Evolutionary conservation across 2,329 filamentous ascomycete genomes (phyloP).

Genomic region (Neonectria neomacrospora): DNA sequence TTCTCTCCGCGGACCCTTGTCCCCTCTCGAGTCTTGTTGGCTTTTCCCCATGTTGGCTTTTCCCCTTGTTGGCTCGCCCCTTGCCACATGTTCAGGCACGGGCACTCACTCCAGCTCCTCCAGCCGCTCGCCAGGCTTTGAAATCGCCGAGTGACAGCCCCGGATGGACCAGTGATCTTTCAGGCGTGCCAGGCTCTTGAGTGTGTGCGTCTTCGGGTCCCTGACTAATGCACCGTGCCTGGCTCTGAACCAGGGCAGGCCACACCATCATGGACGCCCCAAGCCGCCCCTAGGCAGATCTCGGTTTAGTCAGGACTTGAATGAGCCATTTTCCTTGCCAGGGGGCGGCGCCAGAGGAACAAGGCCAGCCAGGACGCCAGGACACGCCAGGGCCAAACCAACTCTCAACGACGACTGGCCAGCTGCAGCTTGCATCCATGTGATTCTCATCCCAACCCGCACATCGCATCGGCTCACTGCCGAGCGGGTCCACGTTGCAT

Average conservation of each 20-base stretch:
- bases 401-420: conserved; percentile 24
- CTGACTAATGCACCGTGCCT: conserved; percentile 46
- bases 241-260: conserved; percentile 16
- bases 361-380: conserved; percentile 10
- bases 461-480: conserved; percentile 36
- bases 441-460: conserved; percentile 29
- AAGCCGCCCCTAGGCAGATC: conserved; percentile 26
- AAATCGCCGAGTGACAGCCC: conserved; percentile 33
- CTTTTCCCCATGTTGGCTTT: conserved; percentile 25
- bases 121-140: conserved; percentile 15
- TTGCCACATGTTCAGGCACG: conserved; percentile 36
- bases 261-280: conserved; percentile 19
- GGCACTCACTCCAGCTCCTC: conserved; percentile 1
- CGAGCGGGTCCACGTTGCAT: conserved; percentile 33
- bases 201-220: conserved; percentile 43
- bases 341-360: conserved; percentile 13
- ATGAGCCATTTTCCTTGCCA: conserved; percentile 43
- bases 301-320: conserved; percentile 23
- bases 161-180: conserved; percentile 5
- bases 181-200: conserved; percentile 33
- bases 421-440: conserved; percentile 19
- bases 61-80: conserved; percentile 14
- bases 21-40: conserved; percentile 1
- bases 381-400: conserved; percentile 19
- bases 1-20: conserved; percentile 1